Conservation (phyloP, 1,284 basidiomycete genomes). For the Athelia sp. region DNA sequence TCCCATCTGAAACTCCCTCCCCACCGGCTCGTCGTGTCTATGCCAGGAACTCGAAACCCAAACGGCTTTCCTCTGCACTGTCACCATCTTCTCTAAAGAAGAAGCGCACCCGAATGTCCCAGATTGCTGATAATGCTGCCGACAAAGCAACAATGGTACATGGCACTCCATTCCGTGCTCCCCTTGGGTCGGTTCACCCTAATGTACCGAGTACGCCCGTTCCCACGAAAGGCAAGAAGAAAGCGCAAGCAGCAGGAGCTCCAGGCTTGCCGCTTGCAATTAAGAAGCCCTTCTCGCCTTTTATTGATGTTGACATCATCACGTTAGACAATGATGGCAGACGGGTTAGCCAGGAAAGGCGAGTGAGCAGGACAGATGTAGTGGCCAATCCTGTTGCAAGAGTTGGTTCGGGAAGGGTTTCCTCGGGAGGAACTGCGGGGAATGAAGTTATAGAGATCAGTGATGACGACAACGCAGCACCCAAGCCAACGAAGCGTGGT, state of each 20-base stretch:
- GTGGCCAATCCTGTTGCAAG: conserved; percentile 19
- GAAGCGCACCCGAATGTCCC: conserved; percentile 1
- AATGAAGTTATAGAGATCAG: not conserved
- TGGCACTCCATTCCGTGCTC: conserved; percentile 32
- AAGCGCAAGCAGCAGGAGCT: conserved; percentile 17
- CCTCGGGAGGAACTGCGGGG: not conserved
- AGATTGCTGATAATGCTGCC: not conserved
- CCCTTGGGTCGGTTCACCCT: conserved; percentile 33
- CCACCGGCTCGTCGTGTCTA: not conserved
- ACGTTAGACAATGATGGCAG: conserved; percentile 55
- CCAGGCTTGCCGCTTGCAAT: conserved; percentile 25
- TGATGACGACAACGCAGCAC: conserved; percentile 7
- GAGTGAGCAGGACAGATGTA: conserved; percentile 35
- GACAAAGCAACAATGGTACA: conserved; percentile 7
- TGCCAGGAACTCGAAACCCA: not conserved
- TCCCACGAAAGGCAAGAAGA: conserved; percentile 18
- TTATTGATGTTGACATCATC: conserved; percentile 62
- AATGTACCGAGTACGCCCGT: conserved; percentile 39
- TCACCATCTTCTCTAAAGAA: not conserved
- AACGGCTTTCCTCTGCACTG: not conserved
- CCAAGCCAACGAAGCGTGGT: conserved; percentile 10
- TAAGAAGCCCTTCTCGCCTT: conserved; percentile 36
- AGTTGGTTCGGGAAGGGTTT: conserved; percentile 7
- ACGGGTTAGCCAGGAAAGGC: conserved; percentile 49
- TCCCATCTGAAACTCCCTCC: not conserved